Evolutionary conservation across 805 yeast species (phyloP), one percentile per base, ranked within the genome.

Genomic region (Saccharomycopsis microspora): DNA sequence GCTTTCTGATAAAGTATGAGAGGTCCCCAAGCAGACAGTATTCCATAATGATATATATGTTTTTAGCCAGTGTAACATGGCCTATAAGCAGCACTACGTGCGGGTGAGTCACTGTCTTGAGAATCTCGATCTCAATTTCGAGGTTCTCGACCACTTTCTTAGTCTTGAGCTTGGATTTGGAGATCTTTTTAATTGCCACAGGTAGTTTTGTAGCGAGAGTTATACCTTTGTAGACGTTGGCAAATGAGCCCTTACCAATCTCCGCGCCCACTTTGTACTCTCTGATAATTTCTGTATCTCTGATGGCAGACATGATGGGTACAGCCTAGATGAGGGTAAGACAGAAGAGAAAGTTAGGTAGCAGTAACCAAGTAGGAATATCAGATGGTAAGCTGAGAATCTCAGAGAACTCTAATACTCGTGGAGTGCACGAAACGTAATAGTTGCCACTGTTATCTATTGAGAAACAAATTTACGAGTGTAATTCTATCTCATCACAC

Each of bases 241-340:
- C 98, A 68, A 93, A 93, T 5, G 95, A 85, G 34, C 98, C 98
- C 57, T 85, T 80, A 29, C 98, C 98, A 46, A 93, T 90, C 62
- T 88, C 95, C 19, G 81, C 76, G 19, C 45, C 55, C 4, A 53
- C 43, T 36, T 42, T 40, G 32, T 42, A 49, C 39, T 46, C 53
- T 7, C 44, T 34, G 5, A 52, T 44, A 10, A 9, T n/a, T 39
- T 50, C 54, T 27, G 9, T 30, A n/a, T 47, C 19, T 19, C 19
- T 19, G 19, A 19, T 19, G 19, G 19, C 19, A 19, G 19, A 19
- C 19, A 19, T 19, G 19, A 19, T 19, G 19, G 19, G 19, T 19
- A 19, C 2, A 19, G 19, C 19, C 19, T 19, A 19, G 19, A 19
- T 19, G 19, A 19, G 19, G 19, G 19, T 19, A 2, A 19, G 19